phyloP scores from a whole-genome alignment of 768 basidiomycete species.

The Mycena latifolia region DNA sequence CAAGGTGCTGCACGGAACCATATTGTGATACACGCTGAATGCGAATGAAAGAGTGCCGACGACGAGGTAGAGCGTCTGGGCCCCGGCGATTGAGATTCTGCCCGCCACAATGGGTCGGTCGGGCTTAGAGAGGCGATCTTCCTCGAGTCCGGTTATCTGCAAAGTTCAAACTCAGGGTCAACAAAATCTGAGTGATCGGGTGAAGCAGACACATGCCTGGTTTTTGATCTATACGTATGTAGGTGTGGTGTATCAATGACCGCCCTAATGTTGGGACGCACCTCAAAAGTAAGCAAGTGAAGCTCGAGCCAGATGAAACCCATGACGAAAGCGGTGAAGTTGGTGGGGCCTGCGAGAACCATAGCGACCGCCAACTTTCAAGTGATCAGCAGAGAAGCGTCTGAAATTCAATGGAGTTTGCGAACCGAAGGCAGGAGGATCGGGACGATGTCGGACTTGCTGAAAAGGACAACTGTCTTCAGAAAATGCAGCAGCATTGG shows the following conservation, averaged over 20 bases:
- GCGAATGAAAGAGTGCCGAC: constrained; percentile 22
- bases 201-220: constrained; percentile 1
- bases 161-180: neutral
- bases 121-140: constrained; percentile 39
- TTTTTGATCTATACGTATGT: constrained; percentile 22
- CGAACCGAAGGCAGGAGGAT: constrained; percentile 20
- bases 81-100: constrained; percentile 29
- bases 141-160: constrained; percentile 36
- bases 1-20: constrained; percentile 27
- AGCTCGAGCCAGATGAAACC: constrained; percentile 38
- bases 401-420: neutral
- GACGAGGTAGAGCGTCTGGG: constrained; percentile 29
- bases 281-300: constrained; percentile 36
- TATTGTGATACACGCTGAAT: constrained; percentile 25
- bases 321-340: constrained; percentile 29
- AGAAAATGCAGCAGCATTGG: neutral
- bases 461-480: constrained; percentile 19
- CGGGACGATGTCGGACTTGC: constrained; percentile 25
- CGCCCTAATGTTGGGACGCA: neutral
- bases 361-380: constrained; percentile 33
- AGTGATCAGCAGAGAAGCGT: neutral
- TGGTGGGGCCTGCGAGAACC: constrained; percentile 37
- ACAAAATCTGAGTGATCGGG: neutral
- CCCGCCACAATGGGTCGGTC: constrained; percentile 36
- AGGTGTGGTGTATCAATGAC: neutral